Evolutionary conservation across 306 rosid genomes (phyloP).

Genomic region (Urtica urens): DNA sequence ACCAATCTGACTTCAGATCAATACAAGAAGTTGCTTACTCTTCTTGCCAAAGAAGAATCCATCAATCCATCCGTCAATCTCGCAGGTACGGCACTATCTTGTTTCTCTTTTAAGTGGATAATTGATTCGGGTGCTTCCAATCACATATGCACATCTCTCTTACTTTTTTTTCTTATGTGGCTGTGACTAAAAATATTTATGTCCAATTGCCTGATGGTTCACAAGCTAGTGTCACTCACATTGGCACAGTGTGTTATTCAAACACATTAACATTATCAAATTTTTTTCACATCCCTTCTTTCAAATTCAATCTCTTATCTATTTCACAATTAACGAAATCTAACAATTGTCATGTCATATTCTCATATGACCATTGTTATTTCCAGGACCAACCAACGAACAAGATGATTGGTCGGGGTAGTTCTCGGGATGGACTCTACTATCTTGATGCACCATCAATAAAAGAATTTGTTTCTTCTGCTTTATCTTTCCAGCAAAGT

Average conservation of each 20-base stretch:
- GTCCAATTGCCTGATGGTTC: neutral
- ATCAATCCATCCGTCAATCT: neutral
- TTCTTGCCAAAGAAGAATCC: conserved; percentile 8
- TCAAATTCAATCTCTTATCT: too few relatives aligned
- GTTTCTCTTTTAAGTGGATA: neutral
- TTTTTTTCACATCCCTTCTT: neutral
- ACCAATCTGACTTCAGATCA: conserved; percentile 1
- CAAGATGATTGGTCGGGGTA: conserved; percentile 1
- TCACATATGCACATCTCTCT: too few relatives aligned
- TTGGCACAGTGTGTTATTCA: conserved; percentile 1
- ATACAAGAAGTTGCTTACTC: conserved; percentile 5
- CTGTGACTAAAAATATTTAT: neutral
- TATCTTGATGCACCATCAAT: neutral
- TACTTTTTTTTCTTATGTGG: neutral
- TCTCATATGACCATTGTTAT: neutral
- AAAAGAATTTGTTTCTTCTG: neutral
- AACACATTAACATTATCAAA: neutral
- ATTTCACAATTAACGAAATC: conserved; percentile 4
- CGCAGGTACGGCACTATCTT: neutral
- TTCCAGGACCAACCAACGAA: conserved; percentile 1
- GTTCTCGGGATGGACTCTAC: neutral
- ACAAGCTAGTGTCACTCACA: neutral
- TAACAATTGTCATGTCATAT: neutral
- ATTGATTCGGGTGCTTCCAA: conserved; percentile 6
- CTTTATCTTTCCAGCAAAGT: conserved; percentile 2